Evolutionary conservation across 1,139 yeast genomes (phyloP).

Genomic region (Taphrina sp.): DNA sequence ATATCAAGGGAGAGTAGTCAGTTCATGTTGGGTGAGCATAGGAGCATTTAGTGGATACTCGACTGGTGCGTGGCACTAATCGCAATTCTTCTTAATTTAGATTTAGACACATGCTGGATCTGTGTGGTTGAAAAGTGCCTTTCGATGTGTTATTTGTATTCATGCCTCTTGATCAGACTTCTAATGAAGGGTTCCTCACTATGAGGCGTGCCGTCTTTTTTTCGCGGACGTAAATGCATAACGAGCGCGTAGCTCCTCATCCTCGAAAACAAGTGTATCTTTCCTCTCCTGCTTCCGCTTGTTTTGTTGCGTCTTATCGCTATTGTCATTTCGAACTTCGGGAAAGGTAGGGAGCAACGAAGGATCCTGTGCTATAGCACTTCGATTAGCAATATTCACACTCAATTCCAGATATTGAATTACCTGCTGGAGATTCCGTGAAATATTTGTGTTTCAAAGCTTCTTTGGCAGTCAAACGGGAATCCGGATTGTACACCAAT

Average conservation of each 20-base stretch:
- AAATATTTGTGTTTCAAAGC: constrained; percentile 79
- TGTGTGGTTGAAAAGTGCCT: no score
- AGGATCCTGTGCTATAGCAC: constrained; percentile 36
- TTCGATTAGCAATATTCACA: not conserved
- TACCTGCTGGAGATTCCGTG: constrained; percentile 52
- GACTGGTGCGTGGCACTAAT: no score
- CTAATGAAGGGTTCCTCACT: no score
- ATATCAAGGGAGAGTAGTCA: no score
- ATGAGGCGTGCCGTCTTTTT: no score
- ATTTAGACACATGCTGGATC: no score
- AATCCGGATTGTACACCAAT: constrained; percentile 79
- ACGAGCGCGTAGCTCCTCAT: not conserved
- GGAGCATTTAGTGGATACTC: no score
- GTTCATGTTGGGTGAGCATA: no score
- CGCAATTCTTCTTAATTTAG: no score
- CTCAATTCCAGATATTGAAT: not conserved
- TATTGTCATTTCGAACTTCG: constrained; percentile 14
- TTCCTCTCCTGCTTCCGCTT: no score
- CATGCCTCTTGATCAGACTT: no score
- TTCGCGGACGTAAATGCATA: not conserved
- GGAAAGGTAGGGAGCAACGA: constrained; percentile 38
- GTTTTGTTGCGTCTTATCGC: not conserved
- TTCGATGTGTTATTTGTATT: no score
- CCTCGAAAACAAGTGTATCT: not conserved
- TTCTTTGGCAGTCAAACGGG: constrained; percentile 69